Conservation (phyloP, 768 basidiomycete species). For the Suillus clintonianus region DNA sequence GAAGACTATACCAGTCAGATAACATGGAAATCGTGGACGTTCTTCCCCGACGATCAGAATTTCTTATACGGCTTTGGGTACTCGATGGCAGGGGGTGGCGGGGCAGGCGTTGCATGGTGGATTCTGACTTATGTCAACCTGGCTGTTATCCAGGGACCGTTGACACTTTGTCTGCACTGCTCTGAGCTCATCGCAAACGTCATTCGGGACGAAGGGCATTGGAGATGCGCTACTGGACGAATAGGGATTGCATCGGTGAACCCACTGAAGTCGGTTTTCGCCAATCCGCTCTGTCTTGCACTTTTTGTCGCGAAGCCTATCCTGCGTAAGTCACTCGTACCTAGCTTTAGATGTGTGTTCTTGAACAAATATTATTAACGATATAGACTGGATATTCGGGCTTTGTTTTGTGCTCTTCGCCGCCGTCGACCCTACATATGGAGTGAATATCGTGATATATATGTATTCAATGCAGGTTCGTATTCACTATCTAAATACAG, state of each 20-base stretch:
- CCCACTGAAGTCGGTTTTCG: slow-evolving; percentile 25
- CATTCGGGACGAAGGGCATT: slow-evolving; percentile 26
- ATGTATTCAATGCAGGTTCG: neutral
- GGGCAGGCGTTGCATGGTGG: slow-evolving; percentile 27
- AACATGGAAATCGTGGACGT: slow-evolving; percentile 23
- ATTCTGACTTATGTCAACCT: slow-evolving; percentile 25
- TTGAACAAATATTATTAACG: neutral
- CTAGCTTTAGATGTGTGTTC: neutral
- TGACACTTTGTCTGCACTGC: slow-evolving; percentile 31
- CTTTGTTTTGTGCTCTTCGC: slow-evolving; percentile 13
- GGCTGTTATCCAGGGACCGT: slow-evolving; percentile 26
- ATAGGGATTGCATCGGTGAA: slow-evolving; percentile 17
- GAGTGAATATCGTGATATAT: no score
- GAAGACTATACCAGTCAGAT: slow-evolving; percentile 1
- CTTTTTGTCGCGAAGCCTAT: slow-evolving; percentile 23
- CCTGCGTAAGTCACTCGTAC: slow-evolving; percentile 19
- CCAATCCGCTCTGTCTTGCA: slow-evolving; percentile 15
- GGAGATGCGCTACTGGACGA: slow-evolving; percentile 21
- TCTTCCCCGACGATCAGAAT: slow-evolving; percentile 22
- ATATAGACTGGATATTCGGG: slow-evolving; percentile 32
- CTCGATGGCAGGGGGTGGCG: neutral
- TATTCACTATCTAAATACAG: neutral
- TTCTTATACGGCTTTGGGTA: slow-evolving; percentile 11
- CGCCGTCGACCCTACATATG: no score
- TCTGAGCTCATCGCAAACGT: slow-evolving; percentile 30